These are phyloP conservation scores for Alternaria consortialis DNA, from an alignment of 2,329 filamentous ascomycete genomes.

Conservation along the genomic window DNA sequence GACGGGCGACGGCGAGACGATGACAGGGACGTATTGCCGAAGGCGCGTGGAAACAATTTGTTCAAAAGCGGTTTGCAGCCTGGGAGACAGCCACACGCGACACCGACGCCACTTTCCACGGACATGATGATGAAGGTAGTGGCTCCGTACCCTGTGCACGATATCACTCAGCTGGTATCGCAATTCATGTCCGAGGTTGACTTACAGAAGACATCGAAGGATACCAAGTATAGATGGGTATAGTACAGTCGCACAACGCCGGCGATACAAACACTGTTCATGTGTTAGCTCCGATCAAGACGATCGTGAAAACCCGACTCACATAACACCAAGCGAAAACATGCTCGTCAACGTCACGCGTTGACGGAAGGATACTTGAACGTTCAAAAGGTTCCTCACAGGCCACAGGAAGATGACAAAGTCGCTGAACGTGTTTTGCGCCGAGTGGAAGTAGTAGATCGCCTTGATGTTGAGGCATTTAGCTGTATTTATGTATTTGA, in stretches of 20 bases:
- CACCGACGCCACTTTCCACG: constrained; percentile 41
- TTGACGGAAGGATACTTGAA: constrained; percentile 40
- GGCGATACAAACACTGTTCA: constrained; percentile 39
- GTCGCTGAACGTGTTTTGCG: constrained; percentile 41
- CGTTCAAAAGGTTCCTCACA: constrained; percentile 35
- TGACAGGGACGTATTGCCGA: constrained; percentile 22
- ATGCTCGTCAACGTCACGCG: constrained; percentile 40
- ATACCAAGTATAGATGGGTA: constrained; percentile 34
- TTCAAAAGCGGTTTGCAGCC: constrained; percentile 45
- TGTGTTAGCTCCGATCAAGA: constrained; percentile 32
- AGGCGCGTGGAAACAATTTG: constrained; percentile 37
- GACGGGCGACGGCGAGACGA: constrained; percentile 18
- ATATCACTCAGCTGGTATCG: not conserved
- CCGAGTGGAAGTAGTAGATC: constrained; percentile 35
- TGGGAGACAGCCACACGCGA: constrained; percentile 45
- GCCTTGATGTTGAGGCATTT: constrained; percentile 37
- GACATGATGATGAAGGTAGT: constrained; percentile 38
- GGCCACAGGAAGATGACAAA: constrained; percentile 47
- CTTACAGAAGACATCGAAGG: constrained; percentile 41
- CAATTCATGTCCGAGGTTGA: not conserved
- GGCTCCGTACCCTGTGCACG: constrained; percentile 34
- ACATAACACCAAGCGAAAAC: constrained; percentile 45
- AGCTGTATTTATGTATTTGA: constrained; percentile 28
- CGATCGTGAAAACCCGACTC: not conserved
- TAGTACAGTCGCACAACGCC: constrained; percentile 44